phyloP scores from a whole-genome alignment of 176 grass and related monocot species.

The Oryza australiensis region DNA sequence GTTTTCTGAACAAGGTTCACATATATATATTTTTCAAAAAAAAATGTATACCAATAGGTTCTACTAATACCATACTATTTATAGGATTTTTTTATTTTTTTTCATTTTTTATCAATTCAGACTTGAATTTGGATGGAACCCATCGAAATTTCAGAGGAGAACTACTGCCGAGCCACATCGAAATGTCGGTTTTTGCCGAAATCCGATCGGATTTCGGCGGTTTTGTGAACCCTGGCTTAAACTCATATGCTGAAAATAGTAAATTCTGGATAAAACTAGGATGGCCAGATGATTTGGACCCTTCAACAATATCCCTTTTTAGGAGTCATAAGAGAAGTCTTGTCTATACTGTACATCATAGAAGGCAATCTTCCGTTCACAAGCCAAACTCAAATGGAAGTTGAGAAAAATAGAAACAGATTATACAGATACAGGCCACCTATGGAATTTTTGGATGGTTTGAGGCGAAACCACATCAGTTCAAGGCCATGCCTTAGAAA shows the following conservation, averaged over 20 bases:
- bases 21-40: too few species aligned
- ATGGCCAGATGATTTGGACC: constrained; percentile 9
- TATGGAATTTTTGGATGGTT: not conserved
- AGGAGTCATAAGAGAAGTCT: not conserved
- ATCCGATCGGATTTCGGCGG: too few species aligned
- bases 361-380: not conserved
- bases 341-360: not conserved
- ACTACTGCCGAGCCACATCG: too few species aligned
- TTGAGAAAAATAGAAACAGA: not conserved
- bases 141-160: too few species aligned
- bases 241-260: not conserved
- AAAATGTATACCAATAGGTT: too few species aligned
- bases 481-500: not conserved
- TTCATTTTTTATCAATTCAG: too few species aligned
- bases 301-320: not conserved
- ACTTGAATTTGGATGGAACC: too few species aligned
- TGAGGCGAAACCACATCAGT: not conserved
- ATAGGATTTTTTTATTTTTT: too few species aligned
- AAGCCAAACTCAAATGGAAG: not conserved
- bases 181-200: too few species aligned
- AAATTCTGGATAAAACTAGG: not conserved
- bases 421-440: too few species aligned
- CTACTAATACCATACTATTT: too few species aligned
- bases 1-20: too few species aligned
- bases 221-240: not conserved